Percentiles rank a stretch among this genome's conserved stretches.
Conservation (phyloP, 1,284 basidiomycete genomes). For the Xerocomus nothofagi region DNA sequence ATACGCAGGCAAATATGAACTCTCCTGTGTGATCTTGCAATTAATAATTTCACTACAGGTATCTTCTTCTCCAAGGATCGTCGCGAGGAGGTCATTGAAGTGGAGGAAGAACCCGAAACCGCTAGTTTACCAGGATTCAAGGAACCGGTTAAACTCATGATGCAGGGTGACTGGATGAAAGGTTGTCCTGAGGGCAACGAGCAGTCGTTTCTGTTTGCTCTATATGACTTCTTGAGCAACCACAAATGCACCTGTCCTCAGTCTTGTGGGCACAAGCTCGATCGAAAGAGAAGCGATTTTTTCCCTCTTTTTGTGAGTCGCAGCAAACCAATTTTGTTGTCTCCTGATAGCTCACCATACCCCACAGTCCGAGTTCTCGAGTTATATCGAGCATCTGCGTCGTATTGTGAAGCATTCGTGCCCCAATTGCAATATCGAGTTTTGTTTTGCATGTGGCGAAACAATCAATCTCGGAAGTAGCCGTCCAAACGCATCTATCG, state of each 20-base stretch:
- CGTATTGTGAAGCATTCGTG: slow-evolving; percentile 62
- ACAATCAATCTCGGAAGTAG: slow-evolving; percentile 46
- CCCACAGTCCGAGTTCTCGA: slow-evolving; percentile 64
- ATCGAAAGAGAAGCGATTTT: slow-evolving; percentile 72
- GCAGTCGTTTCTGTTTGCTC: slow-evolving; percentile 82
- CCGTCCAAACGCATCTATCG: slow-evolving; percentile 40
- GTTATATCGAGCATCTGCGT: slow-evolving; percentile 66
- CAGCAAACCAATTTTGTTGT: background rate
- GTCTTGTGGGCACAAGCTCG: slow-evolving; percentile 61
- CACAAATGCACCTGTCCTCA: slow-evolving; percentile 68
- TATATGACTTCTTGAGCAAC: slow-evolving; percentile 73
- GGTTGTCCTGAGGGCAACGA: slow-evolving; percentile 91
- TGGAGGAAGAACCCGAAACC: slow-evolving; percentile 73
- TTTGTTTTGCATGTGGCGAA: slow-evolving; percentile 87
- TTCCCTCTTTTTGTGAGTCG: slow-evolving; percentile 76
- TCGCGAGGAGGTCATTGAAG: slow-evolving; percentile 81
- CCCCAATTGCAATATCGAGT: slow-evolving; percentile 59
- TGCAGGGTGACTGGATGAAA: slow-evolving; percentile 94
- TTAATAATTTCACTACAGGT: slow-evolving; percentile 46
- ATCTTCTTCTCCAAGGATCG: slow-evolving; percentile 92
- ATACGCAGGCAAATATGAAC: slow-evolving; percentile 63
- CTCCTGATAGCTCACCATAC: slow-evolving; percentile 6
- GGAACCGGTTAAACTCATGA: slow-evolving; percentile 65
- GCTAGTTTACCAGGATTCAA: slow-evolving; percentile 45
- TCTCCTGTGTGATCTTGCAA: background rate